A percentile compares a stretch with the other conserved stretches of the same genome.
Evolutionary conservation across 306 rosid species (phyloP).

Genomic region (Lablab purpureus): DNA sequence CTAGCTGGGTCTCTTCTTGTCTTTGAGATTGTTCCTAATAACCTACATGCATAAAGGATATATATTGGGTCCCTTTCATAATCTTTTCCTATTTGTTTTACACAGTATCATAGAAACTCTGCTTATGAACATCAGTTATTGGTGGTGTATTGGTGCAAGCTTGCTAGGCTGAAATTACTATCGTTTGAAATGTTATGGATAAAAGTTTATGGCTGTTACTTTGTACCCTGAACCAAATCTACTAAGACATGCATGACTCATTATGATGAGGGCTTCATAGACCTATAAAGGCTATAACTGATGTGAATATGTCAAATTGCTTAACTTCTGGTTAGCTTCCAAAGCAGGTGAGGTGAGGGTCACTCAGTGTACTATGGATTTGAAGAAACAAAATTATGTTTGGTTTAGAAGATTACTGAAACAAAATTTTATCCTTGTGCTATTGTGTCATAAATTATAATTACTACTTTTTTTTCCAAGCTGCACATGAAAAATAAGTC

Average conservation of each 20-base stretch:
- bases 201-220: not conserved
- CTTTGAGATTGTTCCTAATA: conserved; percentile 54
- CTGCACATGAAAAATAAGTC: too few relatives aligned
- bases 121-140: conserved; percentile 11
- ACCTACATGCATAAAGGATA: conserved; percentile 20
- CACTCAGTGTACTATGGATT: not conserved
- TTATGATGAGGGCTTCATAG: not conserved
- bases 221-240: conserved; percentile 12
- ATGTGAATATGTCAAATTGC: not conserved
- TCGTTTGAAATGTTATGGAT: conserved; percentile 39
- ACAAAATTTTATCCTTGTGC: not conserved
- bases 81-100: not conserved
- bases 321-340: not conserved
- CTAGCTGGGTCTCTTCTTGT: conserved; percentile 92
- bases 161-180: conserved; percentile 33
- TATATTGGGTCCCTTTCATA: not conserved
- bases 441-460: too few relatives aligned
- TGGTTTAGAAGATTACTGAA: not conserved
- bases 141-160: conserved; percentile 40
- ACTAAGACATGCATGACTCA: not conserved
- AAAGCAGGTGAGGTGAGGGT: not conserved
- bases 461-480: too few relatives aligned
- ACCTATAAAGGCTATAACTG: not conserved
- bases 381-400: not conserved
- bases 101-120: conserved; percentile 19